Base-by-base conservation (phyloP, 2,329 filamentous ascomycete species). In the Phyllosticta paracitricarpa region DNA sequence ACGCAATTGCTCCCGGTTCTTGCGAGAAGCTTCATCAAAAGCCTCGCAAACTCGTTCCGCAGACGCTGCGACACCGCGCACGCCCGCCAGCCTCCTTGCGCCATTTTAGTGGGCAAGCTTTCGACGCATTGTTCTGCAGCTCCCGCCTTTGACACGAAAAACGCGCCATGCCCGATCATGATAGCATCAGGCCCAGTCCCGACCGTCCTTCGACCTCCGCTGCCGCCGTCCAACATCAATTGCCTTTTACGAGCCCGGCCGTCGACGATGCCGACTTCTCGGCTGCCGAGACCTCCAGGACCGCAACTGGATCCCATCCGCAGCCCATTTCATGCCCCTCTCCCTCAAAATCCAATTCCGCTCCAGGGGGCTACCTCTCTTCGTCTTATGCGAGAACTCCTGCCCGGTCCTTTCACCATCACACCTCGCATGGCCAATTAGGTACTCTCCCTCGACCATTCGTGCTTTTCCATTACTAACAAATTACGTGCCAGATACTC, bases 391-490 rank as follows among this genome's bases (percentile, higher is more conserved):
- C 60, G 19, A 61, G 73, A 71, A 86, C 88, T 63, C 87, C 87
- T 4, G 85, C 87, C 56, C 81, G 88, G 61, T 89, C 87, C 2
- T 90, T 89, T 65, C 84, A 89, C 60, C 85, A 89, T 65, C 82
- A 85, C 59, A 83, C 84, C 51, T 79, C 83, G 48, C 81, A 85
- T 64, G 83, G 84, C 52, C 76, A 81, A 67, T 73, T 82, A 67
- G 81, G 85, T 87, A 76, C 61, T 76, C 25, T 52, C 19, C 55
- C 35, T 12, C 17, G 22, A 54, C 25, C 24, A 9, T 19, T 28
- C 58, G 28, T 33, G 35, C 55, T 57, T 35, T 35, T 35, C 30
- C 28, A 56, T 61, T 54, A 58, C 40, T 24, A 56, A 54, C 59
- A 26, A 22, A 40, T 19, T 54, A 65, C 83, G 80, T 48, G 14